Conservation (phyloP, 2,329 filamentous ascomycete species). For the Keithomyces neogunnii region DNA sequence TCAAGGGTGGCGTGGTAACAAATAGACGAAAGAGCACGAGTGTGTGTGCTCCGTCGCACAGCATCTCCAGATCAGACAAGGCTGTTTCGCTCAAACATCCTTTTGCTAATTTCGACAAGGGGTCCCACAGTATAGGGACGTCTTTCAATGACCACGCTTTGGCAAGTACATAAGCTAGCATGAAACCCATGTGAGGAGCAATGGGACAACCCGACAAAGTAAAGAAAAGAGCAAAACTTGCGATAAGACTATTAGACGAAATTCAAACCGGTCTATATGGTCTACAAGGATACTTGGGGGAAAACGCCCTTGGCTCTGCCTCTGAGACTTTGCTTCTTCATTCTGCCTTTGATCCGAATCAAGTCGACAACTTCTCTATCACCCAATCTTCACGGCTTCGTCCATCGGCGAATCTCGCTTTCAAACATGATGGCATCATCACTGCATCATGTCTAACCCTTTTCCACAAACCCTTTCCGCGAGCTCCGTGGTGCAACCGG, state of each 20-base stretch:
- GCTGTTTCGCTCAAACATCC: background rate
- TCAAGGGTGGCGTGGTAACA: too few relatives aligned
- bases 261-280: background rate
- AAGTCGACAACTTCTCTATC: background rate
- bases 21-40: too few relatives aligned
- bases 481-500: constrained; percentile 40
- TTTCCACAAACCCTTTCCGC: constrained; percentile 38
- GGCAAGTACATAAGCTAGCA: too few relatives aligned
- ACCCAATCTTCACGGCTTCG: background rate
- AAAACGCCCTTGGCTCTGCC: background rate
- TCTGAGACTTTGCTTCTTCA: background rate
- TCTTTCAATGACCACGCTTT: too few relatives aligned
- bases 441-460: background rate
- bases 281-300: background rate
- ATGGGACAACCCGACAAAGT: too few relatives aligned
- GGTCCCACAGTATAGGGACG: too few relatives aligned
- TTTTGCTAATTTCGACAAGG: background rate
- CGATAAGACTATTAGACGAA: background rate
- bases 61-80: background rate
- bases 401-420: background rate
- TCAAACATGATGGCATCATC: constrained; percentile 4
- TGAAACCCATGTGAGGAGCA: too few relatives aligned
- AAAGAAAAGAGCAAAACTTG: background rate
- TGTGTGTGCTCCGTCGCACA: background rate
- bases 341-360: too few relatives aligned